These are phyloP conservation scores for Quercus lobata DNA, from an alignment of 331 rosid genomes.

Conservation along the genomic window DNA sequence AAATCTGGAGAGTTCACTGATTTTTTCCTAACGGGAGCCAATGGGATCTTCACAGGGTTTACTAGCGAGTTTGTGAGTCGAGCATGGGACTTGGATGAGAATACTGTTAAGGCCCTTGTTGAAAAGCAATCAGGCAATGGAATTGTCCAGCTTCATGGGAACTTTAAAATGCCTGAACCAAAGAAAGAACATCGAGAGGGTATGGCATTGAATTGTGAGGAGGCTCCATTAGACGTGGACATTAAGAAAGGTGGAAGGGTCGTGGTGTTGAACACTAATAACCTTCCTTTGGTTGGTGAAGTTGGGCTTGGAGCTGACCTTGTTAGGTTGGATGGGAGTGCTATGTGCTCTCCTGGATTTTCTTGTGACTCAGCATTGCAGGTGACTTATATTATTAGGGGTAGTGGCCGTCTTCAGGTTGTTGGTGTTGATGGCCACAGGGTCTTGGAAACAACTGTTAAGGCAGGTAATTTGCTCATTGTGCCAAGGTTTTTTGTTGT, in stretches of 20 bases:
- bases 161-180: conserved; percentile 44
- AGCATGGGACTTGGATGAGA: conserved; percentile 77
- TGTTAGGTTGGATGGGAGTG: conserved; percentile 63
- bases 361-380: conserved; percentile 85
- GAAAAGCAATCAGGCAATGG: conserved; percentile 50
- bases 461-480: conserved; percentile 67
- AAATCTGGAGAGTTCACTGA: conserved; percentile 74
- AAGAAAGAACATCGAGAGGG: conserved; percentile 57
- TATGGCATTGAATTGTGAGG: conserved; percentile 61
- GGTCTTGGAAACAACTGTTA: conserved; percentile 66
- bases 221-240: conserved; percentile 74
- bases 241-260: conserved; percentile 73
- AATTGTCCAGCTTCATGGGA: conserved; percentile 49
- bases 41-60: conserved; percentile 73
- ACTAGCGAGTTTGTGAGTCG: conserved; percentile 70
- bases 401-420: conserved; percentile 65
- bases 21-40: conserved; percentile 54
- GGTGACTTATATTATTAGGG: conserved; percentile 72
- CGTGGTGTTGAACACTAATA: conserved; percentile 71
- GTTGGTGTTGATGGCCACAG: conserved; percentile 68
- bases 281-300: conserved; percentile 80
- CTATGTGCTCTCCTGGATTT: conserved; percentile 89
- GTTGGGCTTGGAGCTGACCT: conserved; percentile 79
- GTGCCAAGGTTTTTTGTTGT: conserved; percentile 82
- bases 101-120: conserved; percentile 44